Conservation (phyloP, 352 stramenopile species). For the Phytophthora chlamydospora region DNA sequence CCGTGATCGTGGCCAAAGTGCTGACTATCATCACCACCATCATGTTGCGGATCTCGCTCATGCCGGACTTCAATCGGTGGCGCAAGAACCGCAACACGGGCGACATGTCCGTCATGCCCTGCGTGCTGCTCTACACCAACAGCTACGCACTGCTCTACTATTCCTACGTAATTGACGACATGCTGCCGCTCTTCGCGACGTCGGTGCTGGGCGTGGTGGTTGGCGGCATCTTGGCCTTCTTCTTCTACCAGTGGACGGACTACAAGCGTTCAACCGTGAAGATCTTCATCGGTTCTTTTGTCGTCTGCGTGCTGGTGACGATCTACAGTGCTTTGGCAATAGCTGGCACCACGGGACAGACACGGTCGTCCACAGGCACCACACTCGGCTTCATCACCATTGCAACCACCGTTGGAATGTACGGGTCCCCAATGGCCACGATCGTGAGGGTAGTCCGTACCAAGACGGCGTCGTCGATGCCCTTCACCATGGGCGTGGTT, state of each 20-base stretch:
- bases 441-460: constrained; percentile 42
- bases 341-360: constrained; percentile 31
- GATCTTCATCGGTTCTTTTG: constrained; percentile 31
- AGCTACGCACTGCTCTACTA: constrained; percentile 46
- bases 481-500: constrained; percentile 31
- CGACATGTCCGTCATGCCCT: constrained; percentile 41
- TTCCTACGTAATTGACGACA: constrained; percentile 49
- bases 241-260: constrained; percentile 48
- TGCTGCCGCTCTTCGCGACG: constrained; percentile 54
- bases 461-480: constrained; percentile 33
- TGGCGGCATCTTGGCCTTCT: constrained; percentile 39
- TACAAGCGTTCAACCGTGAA: constrained; percentile 31
- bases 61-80: constrained; percentile 45
- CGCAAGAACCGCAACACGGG: constrained; percentile 35
- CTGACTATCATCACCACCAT: constrained; percentile 35
- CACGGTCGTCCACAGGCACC: constrained; percentile 30
- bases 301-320: constrained; percentile 31
- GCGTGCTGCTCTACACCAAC: constrained; percentile 37
- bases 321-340: constrained; percentile 38
- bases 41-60: constrained; percentile 35
- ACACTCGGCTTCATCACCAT: constrained; percentile 60
- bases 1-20: constrained; percentile 29
- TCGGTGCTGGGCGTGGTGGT: constrained; percentile 44
- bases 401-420: constrained; percentile 55
- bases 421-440: constrained; percentile 57